Percentiles rank a stretch among this genome's conserved stretches.
Conservation (phyloP, 2,329 filamentous ascomycete genomes). For the Pezicula radicicola region DNA sequence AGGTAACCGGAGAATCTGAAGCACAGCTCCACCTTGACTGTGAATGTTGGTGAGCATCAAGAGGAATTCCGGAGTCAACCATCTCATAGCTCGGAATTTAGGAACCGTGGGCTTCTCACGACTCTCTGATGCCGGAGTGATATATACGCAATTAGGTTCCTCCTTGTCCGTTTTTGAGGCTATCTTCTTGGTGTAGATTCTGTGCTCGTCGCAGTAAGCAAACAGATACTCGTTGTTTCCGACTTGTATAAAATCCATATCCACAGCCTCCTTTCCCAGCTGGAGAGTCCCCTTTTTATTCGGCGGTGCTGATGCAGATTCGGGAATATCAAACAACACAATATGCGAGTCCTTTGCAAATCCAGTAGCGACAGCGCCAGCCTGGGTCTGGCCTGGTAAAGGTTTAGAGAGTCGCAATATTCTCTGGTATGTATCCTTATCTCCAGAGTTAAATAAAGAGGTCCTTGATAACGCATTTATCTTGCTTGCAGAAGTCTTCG, state of each 20-base stretch:
- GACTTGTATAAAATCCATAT: constrained; percentile 67
- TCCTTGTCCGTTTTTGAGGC: constrained; percentile 34
- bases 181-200: constrained; percentile 57
- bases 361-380: constrained; percentile 78
- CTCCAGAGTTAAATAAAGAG: constrained; percentile 47
- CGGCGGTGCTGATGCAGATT: constrained; percentile 43
- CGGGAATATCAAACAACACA: constrained; percentile 67
- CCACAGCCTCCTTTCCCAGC: constrained; percentile 57
- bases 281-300: constrained; percentile 48
- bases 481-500: constrained; percentile 30
- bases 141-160: constrained; percentile 53
- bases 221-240: constrained; percentile 64
- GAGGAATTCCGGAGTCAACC: constrained; percentile 54
- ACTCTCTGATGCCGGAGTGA: constrained; percentile 43
- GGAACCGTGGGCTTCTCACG: constrained; percentile 42
- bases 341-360: constrained; percentile 75
- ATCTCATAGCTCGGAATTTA: constrained; percentile 56
- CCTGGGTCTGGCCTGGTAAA: constrained; percentile 50
- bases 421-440: constrained; percentile 56
- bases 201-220: constrained; percentile 74
- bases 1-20: constrained; percentile 49
- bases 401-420: constrained; percentile 52
- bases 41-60: constrained; percentile 57
- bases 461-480: constrained; percentile 51
- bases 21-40: constrained; percentile 51